Conservation (phyloP, 2,329 filamentous ascomycete species). For the Periglandula ipomoeae region DNA sequence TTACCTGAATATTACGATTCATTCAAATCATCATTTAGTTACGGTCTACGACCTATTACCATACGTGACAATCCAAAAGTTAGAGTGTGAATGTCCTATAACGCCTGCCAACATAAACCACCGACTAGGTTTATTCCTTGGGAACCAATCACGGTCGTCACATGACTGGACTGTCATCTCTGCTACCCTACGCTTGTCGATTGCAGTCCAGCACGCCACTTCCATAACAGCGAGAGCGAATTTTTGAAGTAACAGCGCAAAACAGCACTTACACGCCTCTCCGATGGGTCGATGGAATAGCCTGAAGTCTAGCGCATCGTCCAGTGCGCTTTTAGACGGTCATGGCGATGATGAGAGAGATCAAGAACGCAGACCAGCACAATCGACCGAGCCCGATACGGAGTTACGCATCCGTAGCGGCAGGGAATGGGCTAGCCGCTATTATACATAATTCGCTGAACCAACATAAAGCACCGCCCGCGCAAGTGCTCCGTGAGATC, state of each 20-base stretch:
- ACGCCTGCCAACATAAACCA: neutral
- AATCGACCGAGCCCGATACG: neutral
- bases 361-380: neutral
- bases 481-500: neutral
- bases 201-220: too few species aligned
- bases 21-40: neutral
- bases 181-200: too few species aligned
- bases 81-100: neutral
- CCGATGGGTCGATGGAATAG: neutral
- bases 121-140: neutral
- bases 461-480: neutral
- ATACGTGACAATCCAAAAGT: neutral
- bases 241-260: neutral
- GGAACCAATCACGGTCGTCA: neutral
- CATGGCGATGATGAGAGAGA: neutral
- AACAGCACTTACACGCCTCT: neutral
- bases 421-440: neutral
- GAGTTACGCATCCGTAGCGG: neutral
- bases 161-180: too few species aligned
- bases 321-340: neutral
- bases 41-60: neutral
- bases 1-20: neutral
- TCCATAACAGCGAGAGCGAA: neutral
- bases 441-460: neutral
- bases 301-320: neutral